Evolutionary conservation across 2,329 filamentous ascomycete genomes (phyloP).

Genomic region (Monosporascus sp.): DNA sequence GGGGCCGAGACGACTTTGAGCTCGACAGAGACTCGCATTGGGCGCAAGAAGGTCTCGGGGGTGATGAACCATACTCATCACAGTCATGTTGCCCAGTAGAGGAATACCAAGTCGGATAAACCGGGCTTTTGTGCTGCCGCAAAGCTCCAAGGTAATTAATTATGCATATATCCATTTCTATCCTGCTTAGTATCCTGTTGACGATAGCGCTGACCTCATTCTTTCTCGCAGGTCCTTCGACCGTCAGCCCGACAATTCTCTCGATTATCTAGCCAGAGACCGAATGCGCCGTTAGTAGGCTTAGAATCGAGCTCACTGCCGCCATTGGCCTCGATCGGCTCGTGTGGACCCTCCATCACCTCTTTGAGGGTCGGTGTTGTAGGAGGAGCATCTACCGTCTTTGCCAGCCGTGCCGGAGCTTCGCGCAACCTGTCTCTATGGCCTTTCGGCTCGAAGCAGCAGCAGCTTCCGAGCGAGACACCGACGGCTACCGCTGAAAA

Average conservation of each 20-base stretch:
- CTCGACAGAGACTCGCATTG: not conserved
- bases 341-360: not conserved
- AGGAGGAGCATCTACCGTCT: conserved; percentile 16
- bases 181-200: not conserved
- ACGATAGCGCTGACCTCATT: not conserved
- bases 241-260: conserved; percentile 15
- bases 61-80: conserved; percentile 5
- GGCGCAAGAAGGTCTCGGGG: not conserved
- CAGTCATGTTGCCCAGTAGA: conserved; percentile 50
- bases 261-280: conserved; percentile 3
- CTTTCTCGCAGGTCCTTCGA: not conserved
- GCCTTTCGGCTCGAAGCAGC: conserved; percentile 24
- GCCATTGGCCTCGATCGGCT: conserved; percentile 10
- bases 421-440: conserved; percentile 26
- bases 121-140: conserved; percentile 37
- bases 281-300: not conserved
- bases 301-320: conserved; percentile 5
- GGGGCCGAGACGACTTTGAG: not conserved
- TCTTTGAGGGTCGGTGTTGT: conserved; percentile 1
- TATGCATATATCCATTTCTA: conserved; percentile 7
- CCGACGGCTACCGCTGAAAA: conserved; percentile 2
- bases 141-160: conserved; percentile 1
- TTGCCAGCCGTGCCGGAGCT: conserved; percentile 23
- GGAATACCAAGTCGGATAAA: conserved; percentile 40
- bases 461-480: conserved; percentile 10